Base-by-base conservation (phyloP, 805 yeast species). In the Vanderwaltozyma verrucispora region DNA sequence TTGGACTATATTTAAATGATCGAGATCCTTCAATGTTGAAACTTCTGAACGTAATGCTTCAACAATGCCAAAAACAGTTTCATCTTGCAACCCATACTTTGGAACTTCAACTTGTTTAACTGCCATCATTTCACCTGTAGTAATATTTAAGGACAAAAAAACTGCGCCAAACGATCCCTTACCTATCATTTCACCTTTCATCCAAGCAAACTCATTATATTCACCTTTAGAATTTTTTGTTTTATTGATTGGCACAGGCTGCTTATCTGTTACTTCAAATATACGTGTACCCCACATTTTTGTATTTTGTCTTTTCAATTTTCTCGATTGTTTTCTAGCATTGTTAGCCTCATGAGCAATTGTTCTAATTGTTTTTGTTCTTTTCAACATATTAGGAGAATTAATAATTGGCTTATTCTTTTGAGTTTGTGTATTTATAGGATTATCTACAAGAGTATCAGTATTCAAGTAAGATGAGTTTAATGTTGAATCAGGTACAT, bases 111-210 rank as follows among this genome's bases (percentile, higher is more conserved):
- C 96, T 60, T 92, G 98, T 54, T 92, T 92, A 2, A 92, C 98
- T 0, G 99, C 99, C 65, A 92, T 81, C 95, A 92, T 87, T 52
- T 92, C 99, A 38, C 97, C 97, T 0, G 95, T 86, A 1, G 97
- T 92, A 14, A 87, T 88, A 59, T 92, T 92, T 53, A 92, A 69
- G 1, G 95, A 96, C 39, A 92, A 67, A 53, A 72, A 89, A 1
- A 92, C 99, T 27, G 84, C 79, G 9, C 98, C 99, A 66, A 88
- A 92, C 1, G 96, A 88, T 0, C 99, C 99, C 41, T 85, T 76
- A 0, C 99, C 99, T 40, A 92, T 86, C 44, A 92, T 67, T 53
- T 88, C 96, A 69, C 99, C 99, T 54, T 86, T 86, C 35, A 94
- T 81, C 99, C 99, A 92, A 0, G 94, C 94, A 64, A 87, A 89